phyloP scores from a whole-genome alignment of 1,139 yeast genomes.

The Suhomyces ambrosiae region DNA sequence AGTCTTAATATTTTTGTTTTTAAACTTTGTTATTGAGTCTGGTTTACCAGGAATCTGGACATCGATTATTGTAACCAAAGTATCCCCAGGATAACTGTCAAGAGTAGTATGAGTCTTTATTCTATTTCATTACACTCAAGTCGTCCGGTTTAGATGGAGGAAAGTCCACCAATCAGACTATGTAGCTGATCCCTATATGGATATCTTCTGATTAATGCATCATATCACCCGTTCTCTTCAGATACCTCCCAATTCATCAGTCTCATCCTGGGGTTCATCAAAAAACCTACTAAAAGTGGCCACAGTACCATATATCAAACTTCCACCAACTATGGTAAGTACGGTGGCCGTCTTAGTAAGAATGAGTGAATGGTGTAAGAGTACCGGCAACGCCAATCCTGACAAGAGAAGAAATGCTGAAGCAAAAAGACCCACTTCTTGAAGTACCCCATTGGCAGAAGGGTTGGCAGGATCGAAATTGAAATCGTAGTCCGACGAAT shows the following conservation, averaged over 20 bases:
- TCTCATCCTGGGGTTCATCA: slow-evolving; percentile 56
- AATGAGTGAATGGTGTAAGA: slow-evolving; percentile 64
- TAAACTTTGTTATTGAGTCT: no score
- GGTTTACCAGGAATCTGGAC: no score
- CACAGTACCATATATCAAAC: slow-evolving; percentile 70
- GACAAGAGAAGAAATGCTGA: slow-evolving; percentile 68
- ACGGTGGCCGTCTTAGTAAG: slow-evolving; percentile 60
- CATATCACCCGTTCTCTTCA: no score
- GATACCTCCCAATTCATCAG: slow-evolving; percentile 34
- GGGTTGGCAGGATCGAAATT: slow-evolving; percentile 44
- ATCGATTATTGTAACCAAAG: no score
- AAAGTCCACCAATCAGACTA: no score
- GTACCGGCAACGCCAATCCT: slow-evolving; percentile 68
- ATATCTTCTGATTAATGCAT: no score
- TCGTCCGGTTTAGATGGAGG: no score
- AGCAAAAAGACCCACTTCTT: slow-evolving; percentile 67
- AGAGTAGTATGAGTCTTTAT: no score
- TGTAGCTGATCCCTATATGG: no score
- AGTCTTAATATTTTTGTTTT: no score
- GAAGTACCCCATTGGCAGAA: slow-evolving; percentile 31
- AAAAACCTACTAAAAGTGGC: slow-evolving; percentile 72
- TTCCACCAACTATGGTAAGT: slow-evolving; percentile 71
- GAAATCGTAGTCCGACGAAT: slow-evolving; percentile 46
- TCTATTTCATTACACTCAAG: no score
- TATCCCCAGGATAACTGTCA: no score